A percentile compares a stretch with the other conserved stretches of the same genome.
phyloP scores from a whole-genome alignment of 257 asterid species.

The Solanum corneliomulleri region DNA sequence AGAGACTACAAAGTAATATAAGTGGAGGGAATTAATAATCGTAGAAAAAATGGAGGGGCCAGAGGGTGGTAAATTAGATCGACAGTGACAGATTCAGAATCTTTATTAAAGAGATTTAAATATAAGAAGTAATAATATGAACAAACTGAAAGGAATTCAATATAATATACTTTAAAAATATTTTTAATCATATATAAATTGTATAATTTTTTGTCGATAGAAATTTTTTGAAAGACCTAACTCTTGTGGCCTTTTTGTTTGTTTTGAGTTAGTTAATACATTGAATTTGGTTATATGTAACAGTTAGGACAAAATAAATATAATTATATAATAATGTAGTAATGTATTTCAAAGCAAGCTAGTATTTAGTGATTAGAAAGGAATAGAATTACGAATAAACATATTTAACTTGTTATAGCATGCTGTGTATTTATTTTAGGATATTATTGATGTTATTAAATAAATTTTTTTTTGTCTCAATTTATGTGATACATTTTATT shows the following conservation, averaged over 20 bases:
- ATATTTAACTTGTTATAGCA: background rate
- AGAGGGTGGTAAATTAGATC: background rate
- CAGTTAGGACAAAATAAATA: background rate
- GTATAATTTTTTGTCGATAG: no score
- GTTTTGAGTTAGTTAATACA: background rate
- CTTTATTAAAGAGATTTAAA: no score
- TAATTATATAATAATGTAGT: background rate
- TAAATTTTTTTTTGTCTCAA: no score
- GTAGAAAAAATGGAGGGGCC: background rate
- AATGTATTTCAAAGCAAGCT: background rate
- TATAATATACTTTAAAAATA: no score
- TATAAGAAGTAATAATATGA: no score
- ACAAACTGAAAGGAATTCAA: fast-evolving
- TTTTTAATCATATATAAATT: no score
- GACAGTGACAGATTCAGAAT: fast-evolving
- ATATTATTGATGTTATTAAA: background rate
- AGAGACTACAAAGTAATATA: background rate
- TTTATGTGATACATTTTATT: no score
- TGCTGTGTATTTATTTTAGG: background rate
- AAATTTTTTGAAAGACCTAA: no score
- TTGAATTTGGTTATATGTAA: background rate
- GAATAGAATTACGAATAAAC: background rate
- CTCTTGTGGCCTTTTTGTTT: background rate
- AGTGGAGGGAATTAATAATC: background rate
- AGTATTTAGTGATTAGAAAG: background rate